A percentile compares a stretch with the other conserved stretches of the same genome.
Conservation (phyloP, 306 rosid species). For the Geum urbanum region DNA sequence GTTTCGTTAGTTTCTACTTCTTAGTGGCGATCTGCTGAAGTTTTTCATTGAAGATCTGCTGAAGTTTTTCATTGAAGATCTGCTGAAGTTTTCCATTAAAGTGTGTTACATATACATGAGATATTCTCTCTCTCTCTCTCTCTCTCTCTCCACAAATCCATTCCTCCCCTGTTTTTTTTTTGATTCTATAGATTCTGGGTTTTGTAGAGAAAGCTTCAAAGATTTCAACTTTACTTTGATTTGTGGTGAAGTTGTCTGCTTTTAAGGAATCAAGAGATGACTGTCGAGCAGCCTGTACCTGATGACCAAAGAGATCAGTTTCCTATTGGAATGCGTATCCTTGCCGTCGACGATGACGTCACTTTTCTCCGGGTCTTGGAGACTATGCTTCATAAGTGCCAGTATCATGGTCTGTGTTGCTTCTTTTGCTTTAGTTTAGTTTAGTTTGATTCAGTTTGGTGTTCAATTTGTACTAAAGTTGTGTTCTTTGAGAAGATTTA, state of each 20-base stretch:
- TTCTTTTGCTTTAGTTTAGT: conserved; percentile 5
- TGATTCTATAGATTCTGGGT: conserved; percentile 32
- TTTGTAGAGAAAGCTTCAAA: conserved; percentile 11
- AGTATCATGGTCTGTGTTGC: conserved; percentile 67
- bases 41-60: too few relatives aligned
- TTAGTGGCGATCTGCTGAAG: too few relatives aligned
- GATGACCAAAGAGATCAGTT: conserved; percentile 59
- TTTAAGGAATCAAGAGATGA: conserved; percentile 32
- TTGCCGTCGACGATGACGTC: conserved; percentile 93
- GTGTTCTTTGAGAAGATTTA: too few relatives aligned
- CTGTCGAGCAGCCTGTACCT: conserved; percentile 29
- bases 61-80: too few relatives aligned
- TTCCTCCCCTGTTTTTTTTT: conserved; percentile 12
- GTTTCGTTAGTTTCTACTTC: too few relatives aligned
- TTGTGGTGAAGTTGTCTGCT: neutral
- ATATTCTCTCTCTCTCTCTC: too few relatives aligned
- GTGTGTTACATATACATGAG: too few relatives aligned
- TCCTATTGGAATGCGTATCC: conserved; percentile 91
- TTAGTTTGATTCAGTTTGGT: conserved; percentile 4
- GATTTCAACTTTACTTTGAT: neutral
- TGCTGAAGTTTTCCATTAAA: too few relatives aligned
- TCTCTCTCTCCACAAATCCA: conserved; percentile 8
- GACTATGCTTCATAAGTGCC: conserved; percentile 73
- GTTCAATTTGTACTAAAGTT: neutral
- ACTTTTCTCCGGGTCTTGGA: conserved; percentile 73